These are phyloP conservation scores for Ceratocystis lukuohia DNA, from an alignment of 2,329 filamentous ascomycete genomes.

Conservation along the genomic window DNA sequence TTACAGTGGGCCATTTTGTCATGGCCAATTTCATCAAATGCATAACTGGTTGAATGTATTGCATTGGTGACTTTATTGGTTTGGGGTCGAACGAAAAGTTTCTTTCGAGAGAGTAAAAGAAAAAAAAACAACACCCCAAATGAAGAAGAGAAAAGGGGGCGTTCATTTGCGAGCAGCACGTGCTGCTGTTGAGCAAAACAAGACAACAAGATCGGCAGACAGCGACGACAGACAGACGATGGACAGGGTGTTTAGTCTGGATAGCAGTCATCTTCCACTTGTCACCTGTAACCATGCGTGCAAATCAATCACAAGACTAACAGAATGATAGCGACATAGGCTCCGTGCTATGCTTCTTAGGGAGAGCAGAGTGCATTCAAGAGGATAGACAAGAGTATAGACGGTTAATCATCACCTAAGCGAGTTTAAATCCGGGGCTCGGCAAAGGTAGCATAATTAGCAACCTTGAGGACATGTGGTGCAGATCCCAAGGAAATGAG, in stretches of 20 bases:
- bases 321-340: neutral
- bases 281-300: neutral
- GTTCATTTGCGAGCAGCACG: too few species aligned
- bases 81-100: neutral
- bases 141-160: neutral
- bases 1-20: constrained; percentile 6
- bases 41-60: neutral
- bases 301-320: neutral
- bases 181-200: too few species aligned
- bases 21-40: constrained; percentile 3
- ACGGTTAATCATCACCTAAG: neutral
- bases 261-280: neutral
- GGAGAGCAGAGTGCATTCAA: neutral
- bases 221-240: neutral
- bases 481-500: neutral
- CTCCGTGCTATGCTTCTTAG: neutral
- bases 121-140: neutral
- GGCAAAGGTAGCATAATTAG: neutral
- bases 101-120: neutral
- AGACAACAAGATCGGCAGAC: neutral
- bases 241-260: neutral
- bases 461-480: neutral
- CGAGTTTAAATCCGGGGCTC: neutral
- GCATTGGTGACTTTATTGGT: neutral
- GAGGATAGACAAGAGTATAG: neutral